Percentiles rank a stretch among this genome's conserved stretches.
Conservation (phyloP, 768 basidiomycete species). For the Scleroderma bovista region DNA sequence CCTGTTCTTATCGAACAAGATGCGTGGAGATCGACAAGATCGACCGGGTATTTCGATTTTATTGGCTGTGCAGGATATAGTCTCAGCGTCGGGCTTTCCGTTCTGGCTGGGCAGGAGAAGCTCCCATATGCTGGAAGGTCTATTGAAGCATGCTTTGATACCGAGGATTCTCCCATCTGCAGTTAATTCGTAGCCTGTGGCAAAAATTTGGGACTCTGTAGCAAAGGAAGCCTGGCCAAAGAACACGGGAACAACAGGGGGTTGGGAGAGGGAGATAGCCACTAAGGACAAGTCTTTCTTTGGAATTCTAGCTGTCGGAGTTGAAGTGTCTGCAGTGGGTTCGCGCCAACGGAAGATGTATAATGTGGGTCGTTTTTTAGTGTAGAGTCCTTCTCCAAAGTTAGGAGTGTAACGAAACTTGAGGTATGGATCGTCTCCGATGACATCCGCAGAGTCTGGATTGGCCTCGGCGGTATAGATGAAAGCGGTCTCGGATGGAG, state of each 20-base stretch:
- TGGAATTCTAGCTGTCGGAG: slow-evolving; percentile 6
- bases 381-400: slow-evolving; percentile 58
- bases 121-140: slow-evolving; percentile 53
- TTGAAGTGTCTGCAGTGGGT: not conserved
- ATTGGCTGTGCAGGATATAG: slow-evolving; percentile 15
- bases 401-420: slow-evolving; percentile 54
- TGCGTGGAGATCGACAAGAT: slow-evolving; percentile 57
- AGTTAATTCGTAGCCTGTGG: slow-evolving; percentile 58
- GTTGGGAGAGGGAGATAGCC: slow-evolving; percentile 10
- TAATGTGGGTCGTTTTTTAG: slow-evolving; percentile 45
- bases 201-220: slow-evolving; percentile 39
- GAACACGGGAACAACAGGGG: slow-evolving; percentile 21
- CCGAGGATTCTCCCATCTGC: slow-evolving; percentile 56
- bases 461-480: slow-evolving; percentile 61
- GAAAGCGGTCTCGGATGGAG: slow-evolving; percentile 45
- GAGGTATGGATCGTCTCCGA: slow-evolving; percentile 22
- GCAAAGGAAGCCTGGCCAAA: slow-evolving; percentile 57
- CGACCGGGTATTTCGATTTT: slow-evolving; percentile 41
- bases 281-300: slow-evolving; percentile 6
- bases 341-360: slow-evolving; percentile 50
- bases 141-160: slow-evolving; percentile 54
- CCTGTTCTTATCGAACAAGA: slow-evolving; percentile 25
- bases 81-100: slow-evolving; percentile 4
- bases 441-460: slow-evolving; percentile 9
- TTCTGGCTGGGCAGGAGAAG: slow-evolving; percentile 26